phyloP scores from a whole-genome alignment of 306 rosid species.

The Canavalia gladiata region DNA sequence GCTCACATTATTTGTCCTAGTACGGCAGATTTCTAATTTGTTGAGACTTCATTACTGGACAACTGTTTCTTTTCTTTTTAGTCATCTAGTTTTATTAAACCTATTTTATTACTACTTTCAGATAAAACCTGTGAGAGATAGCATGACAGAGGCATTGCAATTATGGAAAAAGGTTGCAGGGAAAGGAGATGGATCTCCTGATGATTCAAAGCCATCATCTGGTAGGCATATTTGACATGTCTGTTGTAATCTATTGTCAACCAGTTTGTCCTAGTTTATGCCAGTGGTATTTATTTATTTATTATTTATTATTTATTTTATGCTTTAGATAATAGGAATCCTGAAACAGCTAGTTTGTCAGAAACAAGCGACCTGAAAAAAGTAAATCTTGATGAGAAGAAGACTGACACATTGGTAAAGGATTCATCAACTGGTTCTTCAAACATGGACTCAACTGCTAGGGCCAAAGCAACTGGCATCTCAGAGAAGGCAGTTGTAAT shows the following conservation, averaged over 20 bases:
- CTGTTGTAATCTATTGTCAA: slow-evolving; percentile 25
- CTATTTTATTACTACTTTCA: slow-evolving; percentile 52
- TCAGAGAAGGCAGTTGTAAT: slow-evolving; percentile 87
- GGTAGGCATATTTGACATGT: slow-evolving; percentile 58
- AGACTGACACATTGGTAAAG: slow-evolving; percentile 59
- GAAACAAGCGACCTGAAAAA: slow-evolving; percentile 62
- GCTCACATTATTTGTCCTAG: slow-evolving; percentile 24
- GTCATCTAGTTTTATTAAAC: not conserved
- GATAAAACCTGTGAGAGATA: slow-evolving; percentile 96
- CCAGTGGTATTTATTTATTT: slow-evolving; percentile 13
- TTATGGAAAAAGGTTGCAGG: slow-evolving; percentile 87
- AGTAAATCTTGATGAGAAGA: slow-evolving; percentile 58
- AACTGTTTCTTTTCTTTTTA: slow-evolving; percentile 37
- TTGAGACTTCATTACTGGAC: slow-evolving; percentile 36
- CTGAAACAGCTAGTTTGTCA: slow-evolving; percentile 53
- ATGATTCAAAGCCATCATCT: slow-evolving; percentile 61
- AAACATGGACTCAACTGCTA: slow-evolving; percentile 59
- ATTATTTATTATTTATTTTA: not conserved
- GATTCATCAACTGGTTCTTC: slow-evolving; percentile 68
- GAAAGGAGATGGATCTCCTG: slow-evolving; percentile 72
- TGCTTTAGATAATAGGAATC: slow-evolving; percentile 64
- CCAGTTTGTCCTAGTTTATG: slow-evolving; percentile 43
- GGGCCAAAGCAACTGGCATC: slow-evolving; percentile 63
- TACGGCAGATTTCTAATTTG: slow-evolving; percentile 23
- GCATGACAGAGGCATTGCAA: slow-evolving; percentile 93